Evolutionary conservation across 2,329 filamentous ascomycete species (phyloP).

Genomic region (Bipolaris sorokiniana): DNA sequence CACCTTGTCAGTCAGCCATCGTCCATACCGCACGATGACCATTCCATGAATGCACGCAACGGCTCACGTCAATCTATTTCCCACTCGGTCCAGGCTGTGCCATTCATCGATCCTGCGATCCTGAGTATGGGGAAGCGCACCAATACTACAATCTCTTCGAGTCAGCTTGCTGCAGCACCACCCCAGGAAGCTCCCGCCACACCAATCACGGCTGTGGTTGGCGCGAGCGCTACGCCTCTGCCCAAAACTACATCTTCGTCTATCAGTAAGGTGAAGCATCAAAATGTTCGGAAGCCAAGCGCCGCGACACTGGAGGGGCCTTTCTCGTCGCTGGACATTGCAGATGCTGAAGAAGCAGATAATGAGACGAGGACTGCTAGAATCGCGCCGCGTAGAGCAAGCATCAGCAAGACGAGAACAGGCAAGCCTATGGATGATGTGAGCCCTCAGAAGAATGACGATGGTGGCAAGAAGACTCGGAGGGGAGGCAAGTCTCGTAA

Average conservation of each 20-base stretch:
- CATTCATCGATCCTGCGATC: conserved; percentile 82
- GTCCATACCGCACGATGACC: conserved; percentile 11
- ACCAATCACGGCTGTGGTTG: conserved; percentile 50
- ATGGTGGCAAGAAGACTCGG: conserved; percentile 55
- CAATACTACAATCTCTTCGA: conserved; percentile 30
- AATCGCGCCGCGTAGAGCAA: conserved; percentile 39
- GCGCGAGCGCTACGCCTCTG: conserved; percentile 43
- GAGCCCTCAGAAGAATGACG: conserved; percentile 38
- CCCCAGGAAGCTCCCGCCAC: conserved; percentile 51
- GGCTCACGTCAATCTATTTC: conserved; percentile 25
- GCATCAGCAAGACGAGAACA: conserved; percentile 49
- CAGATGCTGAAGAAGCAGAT: conserved; percentile 48
- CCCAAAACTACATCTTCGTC: conserved; percentile 49
- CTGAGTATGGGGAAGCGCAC: conserved; percentile 65
- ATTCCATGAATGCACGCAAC: conserved; percentile 7
- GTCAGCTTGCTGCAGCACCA: conserved; percentile 27
- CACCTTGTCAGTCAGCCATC: conserved; percentile 24
- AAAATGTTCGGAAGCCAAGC: conserved; percentile 43
- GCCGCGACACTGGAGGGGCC: conserved; percentile 50
- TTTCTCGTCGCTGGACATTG: conserved; percentile 50
- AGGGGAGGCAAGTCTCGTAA: conserved; percentile 54
- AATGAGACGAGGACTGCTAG: conserved; percentile 41
- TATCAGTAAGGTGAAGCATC: conserved; percentile 39
- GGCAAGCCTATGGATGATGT: conserved; percentile 50
- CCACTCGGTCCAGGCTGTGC: conserved; percentile 36